Percentiles rank a stretch among this genome's conserved stretches.
phyloP scores from a whole-genome alignment of 2,329 filamentous ascomycete genomes.

The Cytospora leucostoma region DNA sequence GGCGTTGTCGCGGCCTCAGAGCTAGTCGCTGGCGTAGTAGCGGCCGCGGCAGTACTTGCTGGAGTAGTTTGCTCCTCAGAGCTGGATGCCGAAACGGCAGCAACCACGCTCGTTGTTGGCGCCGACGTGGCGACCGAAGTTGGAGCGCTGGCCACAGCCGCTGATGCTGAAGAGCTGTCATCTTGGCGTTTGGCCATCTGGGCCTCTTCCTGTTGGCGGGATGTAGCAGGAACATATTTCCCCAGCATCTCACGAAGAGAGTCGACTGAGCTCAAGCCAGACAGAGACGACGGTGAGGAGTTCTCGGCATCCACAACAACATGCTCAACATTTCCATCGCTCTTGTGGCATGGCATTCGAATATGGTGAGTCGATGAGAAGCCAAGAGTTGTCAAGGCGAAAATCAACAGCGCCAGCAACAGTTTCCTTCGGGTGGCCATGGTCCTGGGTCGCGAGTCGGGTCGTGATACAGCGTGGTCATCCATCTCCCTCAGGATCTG shows the following conservation, averaged over 20 bases:
- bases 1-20: conserved; percentile 14
- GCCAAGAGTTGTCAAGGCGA: conserved; percentile 31
- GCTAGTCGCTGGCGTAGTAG: not conserved
- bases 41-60: not conserved
- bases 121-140: conserved; percentile 29
- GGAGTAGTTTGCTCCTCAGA: not conserved
- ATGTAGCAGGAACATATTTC: conserved; percentile 61
- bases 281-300: conserved; percentile 37
- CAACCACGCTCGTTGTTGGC: conserved; percentile 19
- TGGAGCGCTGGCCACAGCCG: conserved; percentile 10
- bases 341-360: conserved; percentile 13
- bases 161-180: conserved; percentile 33
- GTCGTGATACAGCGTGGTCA: conserved; percentile 23
- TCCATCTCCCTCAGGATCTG: conserved; percentile 25
- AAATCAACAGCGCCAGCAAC: conserved; percentile 30
- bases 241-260: conserved; percentile 69
- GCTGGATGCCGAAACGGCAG: not conserved
- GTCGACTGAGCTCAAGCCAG: conserved; percentile 58
- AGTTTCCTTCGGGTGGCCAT: conserved; percentile 31
- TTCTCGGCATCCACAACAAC: conserved; percentile 18
- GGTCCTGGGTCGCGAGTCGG: conserved; percentile 21
- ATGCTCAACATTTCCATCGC: conserved; percentile 7
- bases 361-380: conserved; percentile 29
- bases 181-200: conserved; percentile 44
- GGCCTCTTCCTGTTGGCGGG: conserved; percentile 41